These are phyloP conservation scores for Rhizophagus prolifer DNA, from an alignment of 192 early-diverging fungal species.

Conservation along the genomic window DNA sequence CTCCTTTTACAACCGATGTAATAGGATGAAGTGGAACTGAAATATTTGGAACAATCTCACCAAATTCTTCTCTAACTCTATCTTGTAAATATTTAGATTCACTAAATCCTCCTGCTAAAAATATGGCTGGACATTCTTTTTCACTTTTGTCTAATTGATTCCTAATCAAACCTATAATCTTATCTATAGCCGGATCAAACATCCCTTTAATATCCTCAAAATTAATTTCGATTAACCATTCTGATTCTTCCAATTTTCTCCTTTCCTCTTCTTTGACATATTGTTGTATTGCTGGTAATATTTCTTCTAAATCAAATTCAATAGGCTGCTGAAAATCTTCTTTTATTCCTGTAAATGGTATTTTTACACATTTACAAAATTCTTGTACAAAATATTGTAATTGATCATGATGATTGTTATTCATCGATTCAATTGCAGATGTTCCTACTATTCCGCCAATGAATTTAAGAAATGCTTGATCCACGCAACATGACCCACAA, in stretches of 20 bases:
- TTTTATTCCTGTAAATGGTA: background rate
- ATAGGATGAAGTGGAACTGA: constrained; percentile 38
- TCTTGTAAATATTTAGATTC: constrained; percentile 42
- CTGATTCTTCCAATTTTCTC: background rate
- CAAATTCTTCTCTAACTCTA: constrained; percentile 49
- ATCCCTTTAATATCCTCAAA: background rate
- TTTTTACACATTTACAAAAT: background rate
- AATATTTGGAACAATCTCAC: constrained; percentile 45
- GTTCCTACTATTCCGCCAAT: constrained; percentile 43
- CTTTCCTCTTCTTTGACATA: constrained; percentile 1
- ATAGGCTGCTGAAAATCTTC: background rate
- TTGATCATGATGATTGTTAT: constrained; percentile 21
- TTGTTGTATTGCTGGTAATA: background rate
- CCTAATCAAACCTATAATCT: constrained; percentile 29
- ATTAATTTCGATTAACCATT: constrained; percentile 2
- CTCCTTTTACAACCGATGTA: constrained; percentile 52
- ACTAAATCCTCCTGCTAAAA: constrained; percentile 44
- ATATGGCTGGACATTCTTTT: constrained; percentile 37
- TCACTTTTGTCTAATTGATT: constrained; percentile 29
- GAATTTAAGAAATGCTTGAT: constrained; percentile 47
- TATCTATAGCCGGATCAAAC: constrained; percentile 10
- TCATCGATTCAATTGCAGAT: constrained; percentile 27
- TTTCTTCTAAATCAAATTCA: constrained; percentile 16
- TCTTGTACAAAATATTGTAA: constrained; percentile 12
- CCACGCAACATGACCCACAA: constrained; percentile 51